Evolutionary conservation across 257 asterid species (phyloP).

Genomic region (Petunia axillaris): DNA sequence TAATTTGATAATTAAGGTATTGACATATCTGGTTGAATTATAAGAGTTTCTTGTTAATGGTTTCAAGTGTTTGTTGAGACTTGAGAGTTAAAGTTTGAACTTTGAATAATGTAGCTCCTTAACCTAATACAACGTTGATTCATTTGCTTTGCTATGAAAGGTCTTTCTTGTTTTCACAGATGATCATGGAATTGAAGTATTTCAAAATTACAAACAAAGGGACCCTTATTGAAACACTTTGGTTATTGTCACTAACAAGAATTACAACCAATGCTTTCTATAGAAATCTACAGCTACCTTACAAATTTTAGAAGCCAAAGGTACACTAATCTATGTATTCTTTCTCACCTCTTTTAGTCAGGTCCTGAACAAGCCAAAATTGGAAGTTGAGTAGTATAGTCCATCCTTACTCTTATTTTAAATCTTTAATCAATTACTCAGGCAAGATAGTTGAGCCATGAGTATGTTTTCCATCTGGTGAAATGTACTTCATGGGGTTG

Average conservation of each 20-base stretch:
- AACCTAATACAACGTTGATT: too few relatives aligned
- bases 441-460: background rate
- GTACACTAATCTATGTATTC: background rate
- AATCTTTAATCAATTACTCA: background rate
- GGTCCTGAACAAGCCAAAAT: background rate
- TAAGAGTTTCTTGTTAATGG: too few relatives aligned
- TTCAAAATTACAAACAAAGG: too few relatives aligned
- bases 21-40: too few relatives aligned
- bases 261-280: constrained; percentile 4
- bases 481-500: background rate
- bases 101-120: too few relatives aligned
- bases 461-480: background rate
- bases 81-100: too few relatives aligned
- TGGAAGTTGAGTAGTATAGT: background rate
- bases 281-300: constrained; percentile 8
- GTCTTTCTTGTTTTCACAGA: too few relatives aligned
- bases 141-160: too few relatives aligned
- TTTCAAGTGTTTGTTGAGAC: too few relatives aligned
- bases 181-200: too few relatives aligned
- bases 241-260: background rate
- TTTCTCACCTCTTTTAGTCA: background rate
- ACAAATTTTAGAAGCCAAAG: background rate
- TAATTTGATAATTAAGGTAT: too few relatives aligned
- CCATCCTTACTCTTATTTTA: background rate
- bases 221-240: background rate